These are phyloP conservation scores for Phytophthora tentaculata DNA, from an alignment of 352 stramenopile genomes.

Conservation along the genomic window DNA sequence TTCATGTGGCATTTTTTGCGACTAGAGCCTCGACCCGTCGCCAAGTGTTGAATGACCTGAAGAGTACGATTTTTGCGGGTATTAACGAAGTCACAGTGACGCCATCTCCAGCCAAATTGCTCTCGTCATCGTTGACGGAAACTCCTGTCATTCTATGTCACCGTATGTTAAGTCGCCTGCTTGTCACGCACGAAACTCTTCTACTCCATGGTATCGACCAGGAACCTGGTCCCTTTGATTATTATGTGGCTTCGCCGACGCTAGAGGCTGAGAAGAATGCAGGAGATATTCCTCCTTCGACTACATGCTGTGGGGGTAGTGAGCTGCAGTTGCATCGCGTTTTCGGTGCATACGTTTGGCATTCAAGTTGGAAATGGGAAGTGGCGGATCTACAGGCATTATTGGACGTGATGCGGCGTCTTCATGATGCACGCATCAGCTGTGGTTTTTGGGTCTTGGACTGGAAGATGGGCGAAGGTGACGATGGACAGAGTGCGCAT, in stretches of 20 bases:
- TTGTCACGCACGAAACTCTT: slow-evolving; percentile 81
- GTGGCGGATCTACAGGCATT: slow-evolving; percentile 60
- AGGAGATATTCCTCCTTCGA: slow-evolving; percentile 43
- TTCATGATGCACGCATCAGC: slow-evolving; percentile 74
- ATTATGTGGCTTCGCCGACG: slow-evolving; percentile 37
- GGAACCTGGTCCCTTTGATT: slow-evolving; percentile 38
- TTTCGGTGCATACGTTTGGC: slow-evolving; percentile 89
- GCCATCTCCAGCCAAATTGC: slow-evolving; percentile 33
- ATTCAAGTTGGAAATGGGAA: slow-evolving; percentile 87
- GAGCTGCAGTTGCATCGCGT: slow-evolving; percentile 77
- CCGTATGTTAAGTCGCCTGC: slow-evolving; percentile 78
- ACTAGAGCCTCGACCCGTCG: slow-evolving; percentile 65
- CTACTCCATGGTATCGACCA: slow-evolving; percentile 52
- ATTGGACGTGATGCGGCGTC: slow-evolving; percentile 68
- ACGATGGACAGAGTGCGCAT: slow-evolving; percentile 52
- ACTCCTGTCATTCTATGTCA: slow-evolving; percentile 59
- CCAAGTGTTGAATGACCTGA: slow-evolving; percentile 76
- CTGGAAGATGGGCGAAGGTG: slow-evolving; percentile 74
- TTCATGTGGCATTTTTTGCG: slow-evolving; percentile 91
- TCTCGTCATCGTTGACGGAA: slow-evolving; percentile 28
- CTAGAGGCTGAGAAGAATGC: slow-evolving; percentile 45
- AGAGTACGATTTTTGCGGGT: slow-evolving; percentile 59
- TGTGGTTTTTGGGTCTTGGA: slow-evolving; percentile 87
- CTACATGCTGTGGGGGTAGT: slow-evolving; percentile 77
- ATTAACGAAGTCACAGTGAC: slow-evolving; percentile 55